Conservation (phyloP, 2,329 filamentous ascomycete species). For the Endocalyx cinctus region DNA sequence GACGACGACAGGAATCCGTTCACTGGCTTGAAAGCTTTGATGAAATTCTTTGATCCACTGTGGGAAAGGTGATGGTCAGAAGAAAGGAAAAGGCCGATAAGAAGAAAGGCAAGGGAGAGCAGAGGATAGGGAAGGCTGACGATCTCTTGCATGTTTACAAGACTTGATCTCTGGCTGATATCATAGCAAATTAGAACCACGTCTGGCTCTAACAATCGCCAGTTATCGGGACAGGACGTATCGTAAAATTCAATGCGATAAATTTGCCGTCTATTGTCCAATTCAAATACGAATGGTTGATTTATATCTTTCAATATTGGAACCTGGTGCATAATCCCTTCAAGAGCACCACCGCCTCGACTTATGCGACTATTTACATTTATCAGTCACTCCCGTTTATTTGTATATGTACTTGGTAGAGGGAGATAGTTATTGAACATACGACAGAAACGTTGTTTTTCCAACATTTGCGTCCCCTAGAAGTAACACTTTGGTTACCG, state of each 20-base stretch:
- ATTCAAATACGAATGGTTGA: conserved; percentile 57
- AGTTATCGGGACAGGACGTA: conserved; percentile 53
- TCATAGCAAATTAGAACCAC: conserved; percentile 58
- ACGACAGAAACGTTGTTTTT: conserved; percentile 61
- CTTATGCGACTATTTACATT: conserved; percentile 52
- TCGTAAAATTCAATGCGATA: conserved; percentile 58
- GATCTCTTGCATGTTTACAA: conserved; percentile 54
- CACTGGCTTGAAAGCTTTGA: conserved; percentile 40
- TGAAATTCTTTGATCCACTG: conserved; percentile 57
- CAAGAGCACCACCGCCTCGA: conserved; percentile 33
- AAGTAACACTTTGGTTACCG: conserved; percentile 49
- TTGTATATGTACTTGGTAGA: conserved; percentile 4
- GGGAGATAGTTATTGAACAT: too few species aligned
- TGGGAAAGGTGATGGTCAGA: conserved; percentile 2
- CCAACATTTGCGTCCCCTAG: conserved; percentile 57
- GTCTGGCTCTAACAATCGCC: conserved; percentile 54
- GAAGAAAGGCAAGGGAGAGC: too few species aligned
- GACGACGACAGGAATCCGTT: conserved; percentile 50
- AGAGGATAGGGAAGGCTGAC: conserved; percentile 32
- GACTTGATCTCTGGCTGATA: conserved; percentile 52
- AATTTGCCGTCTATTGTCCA: conserved; percentile 39
- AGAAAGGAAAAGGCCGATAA: too few species aligned
- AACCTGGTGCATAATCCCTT: conserved; percentile 37
- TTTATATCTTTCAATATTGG: conserved; percentile 52
- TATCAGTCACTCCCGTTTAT: conserved; percentile 3